These are phyloP conservation scores for Blastocystis sp. DNA, from an alignment of 352 stramenopile genomes.

Conservation along the genomic window DNA sequence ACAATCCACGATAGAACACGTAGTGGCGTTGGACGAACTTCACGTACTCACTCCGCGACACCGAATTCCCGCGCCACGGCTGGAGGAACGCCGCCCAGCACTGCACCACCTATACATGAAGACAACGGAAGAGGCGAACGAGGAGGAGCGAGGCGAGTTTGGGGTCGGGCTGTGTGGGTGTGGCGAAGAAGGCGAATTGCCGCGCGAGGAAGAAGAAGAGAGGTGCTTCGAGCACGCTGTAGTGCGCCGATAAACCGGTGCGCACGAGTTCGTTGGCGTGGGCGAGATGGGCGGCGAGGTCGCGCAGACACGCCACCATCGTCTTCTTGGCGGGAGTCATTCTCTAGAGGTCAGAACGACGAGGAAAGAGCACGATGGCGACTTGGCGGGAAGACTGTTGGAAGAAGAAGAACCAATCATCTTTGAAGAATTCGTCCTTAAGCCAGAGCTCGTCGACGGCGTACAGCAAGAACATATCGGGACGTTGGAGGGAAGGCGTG, in stretches of 20 bases:
- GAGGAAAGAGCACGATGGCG: neutral
- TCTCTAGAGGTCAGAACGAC: neutral
- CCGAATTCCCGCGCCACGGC: neutral
- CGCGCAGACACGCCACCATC: slow-evolving; percentile 37
- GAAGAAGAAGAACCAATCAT: slow-evolving; percentile 21
- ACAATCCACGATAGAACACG: slow-evolving; percentile 58
- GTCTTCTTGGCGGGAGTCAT: neutral
- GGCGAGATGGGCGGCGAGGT: slow-evolving; percentile 7
- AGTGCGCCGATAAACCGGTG: neutral
- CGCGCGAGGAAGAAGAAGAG: slow-evolving; percentile 59
- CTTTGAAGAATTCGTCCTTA: neutral
- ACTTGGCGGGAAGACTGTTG: neutral
- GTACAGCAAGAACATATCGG: slow-evolving; percentile 38
- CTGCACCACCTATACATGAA: slow-evolving; percentile 22
- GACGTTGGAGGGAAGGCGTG: slow-evolving; percentile 25
- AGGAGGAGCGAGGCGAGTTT: neutral
- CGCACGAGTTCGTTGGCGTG: neutral
- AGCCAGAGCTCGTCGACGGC: slow-evolving; percentile 34
- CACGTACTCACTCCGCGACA: neutral
- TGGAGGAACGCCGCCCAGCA: slow-evolving; percentile 41
- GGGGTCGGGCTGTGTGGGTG: neutral
- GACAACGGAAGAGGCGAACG: neutral
- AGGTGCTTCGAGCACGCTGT: neutral
- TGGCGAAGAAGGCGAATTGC: slow-evolving; percentile 27
- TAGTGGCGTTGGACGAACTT: slow-evolving; percentile 55